Evolutionary conservation across 2,329 filamentous ascomycete genomes (phyloP), one percentile per base, ranked within the genome.

Genomic region (Claviceps fusiformis): DNA sequence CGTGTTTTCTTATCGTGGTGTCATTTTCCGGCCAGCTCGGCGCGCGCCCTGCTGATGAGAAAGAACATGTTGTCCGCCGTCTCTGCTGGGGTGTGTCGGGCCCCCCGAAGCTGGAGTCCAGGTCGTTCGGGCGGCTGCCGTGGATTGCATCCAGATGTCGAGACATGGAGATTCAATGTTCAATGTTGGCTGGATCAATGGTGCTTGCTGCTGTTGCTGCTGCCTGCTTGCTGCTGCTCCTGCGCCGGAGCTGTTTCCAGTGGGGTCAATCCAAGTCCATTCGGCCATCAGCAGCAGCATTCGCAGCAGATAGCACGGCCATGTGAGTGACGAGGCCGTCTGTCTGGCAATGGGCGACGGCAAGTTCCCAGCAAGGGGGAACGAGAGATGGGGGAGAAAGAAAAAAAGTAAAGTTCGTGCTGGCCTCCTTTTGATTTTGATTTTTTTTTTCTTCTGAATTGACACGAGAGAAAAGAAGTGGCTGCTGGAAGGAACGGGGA

Each of bases 401-500:
- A 46, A 29, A 46, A 7, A 8, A 27, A 46, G 24, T 3, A 27
- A 29, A 29, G 15, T 29, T 8, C 5, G 5, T 27, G 24, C 9
- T 47, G 29, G 49, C 33, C 44, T 52, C 10, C 19, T 19, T 19
- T 19, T 19, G 19, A 19, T 19, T 19, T 19, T 19, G 19, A 19
- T 19, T 33, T 33, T 33, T 33, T 33, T 33, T 33, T 9, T 33
- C 9, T 9, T 9, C 57, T 59, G 51, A 57, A 63, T 65, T 58
- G 56, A 58, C 60, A 60, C 56, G 62, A 63, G 27, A 35, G 31
- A 19, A 53, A 35, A 65, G 61, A 59, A 57, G 56, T 55, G 54
- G 56, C 60, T 62, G 62, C 58, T 59, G 60, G 56, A 59, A 63
- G 58, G 64, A 55, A 53, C 44, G 62, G 60, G 62, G 64, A 55